These are phyloP conservation scores for Acanthamoeba castellanii DNA, from an alignment of 208 protist genomes.

Conservation along the genomic window DNA sequence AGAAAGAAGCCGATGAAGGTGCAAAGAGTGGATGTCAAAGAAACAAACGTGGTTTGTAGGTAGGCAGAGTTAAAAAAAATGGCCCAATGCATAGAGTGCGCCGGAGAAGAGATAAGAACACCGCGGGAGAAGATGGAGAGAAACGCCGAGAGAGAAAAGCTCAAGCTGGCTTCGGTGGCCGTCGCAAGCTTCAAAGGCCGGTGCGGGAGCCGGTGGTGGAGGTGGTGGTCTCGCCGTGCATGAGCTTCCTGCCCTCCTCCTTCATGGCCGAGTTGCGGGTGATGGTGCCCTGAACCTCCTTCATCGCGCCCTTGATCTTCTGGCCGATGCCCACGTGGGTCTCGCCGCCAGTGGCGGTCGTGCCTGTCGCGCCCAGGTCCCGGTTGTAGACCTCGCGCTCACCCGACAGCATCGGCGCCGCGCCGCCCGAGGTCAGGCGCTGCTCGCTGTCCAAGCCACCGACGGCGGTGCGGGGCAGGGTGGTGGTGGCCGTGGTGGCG, in stretches of 20 bases:
- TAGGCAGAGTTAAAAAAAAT: neutral
- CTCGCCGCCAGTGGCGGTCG: neutral
- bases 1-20: neutral
- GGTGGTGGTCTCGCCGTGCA: neutral
- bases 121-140: neutral
- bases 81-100: neutral
- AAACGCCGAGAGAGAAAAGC: neutral
- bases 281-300: slow-evolving; percentile 26
- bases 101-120: neutral
- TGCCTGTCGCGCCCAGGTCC: neutral
- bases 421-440: neutral
- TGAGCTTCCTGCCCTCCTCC: slow-evolving; percentile 13
- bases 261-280: neutral
- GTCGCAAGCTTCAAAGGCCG: neutral
- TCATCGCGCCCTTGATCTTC: slow-evolving; percentile 24
- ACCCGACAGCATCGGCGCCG: neutral
- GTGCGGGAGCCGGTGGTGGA: neutral
- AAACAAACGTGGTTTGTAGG: neutral
- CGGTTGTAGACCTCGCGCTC: neutral
- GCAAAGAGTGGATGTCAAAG: neutral
- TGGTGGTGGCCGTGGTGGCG: neutral
- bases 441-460: neutral
- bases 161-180: neutral
- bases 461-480: neutral
- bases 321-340: neutral